Percentiles rank a stretch among this genome's conserved stretches.
These are phyloP conservation scores for Leccinum truebloodii DNA, from an alignment of 768 basidiomycete genomes.

Conservation along the genomic window DNA sequence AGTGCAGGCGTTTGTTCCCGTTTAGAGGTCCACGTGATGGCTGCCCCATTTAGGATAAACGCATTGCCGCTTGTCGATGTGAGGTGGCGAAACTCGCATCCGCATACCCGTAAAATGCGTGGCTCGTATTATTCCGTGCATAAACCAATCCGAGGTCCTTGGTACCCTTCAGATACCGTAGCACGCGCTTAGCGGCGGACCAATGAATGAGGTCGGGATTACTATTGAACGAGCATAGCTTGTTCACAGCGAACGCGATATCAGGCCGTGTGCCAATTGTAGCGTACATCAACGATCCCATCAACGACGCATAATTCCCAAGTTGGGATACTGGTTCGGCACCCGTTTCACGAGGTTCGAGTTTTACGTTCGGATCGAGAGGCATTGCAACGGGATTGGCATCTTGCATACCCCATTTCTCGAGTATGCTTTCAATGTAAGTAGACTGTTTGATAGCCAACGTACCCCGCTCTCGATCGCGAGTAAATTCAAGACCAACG, in stretches of 20 bases:
- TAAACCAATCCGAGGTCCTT: background rate
- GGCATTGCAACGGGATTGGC: background rate
- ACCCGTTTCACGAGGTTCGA: background rate
- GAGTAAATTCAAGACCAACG: conserved; percentile 14
- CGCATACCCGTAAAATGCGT: background rate
- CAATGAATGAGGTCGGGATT: background rate
- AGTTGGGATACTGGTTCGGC: background rate
- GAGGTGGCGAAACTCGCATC: background rate
- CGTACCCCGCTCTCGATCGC: background rate
- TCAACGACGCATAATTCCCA: background rate
- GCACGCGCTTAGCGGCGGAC: background rate
- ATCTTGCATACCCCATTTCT: background rate
- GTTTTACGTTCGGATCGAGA: background rate
- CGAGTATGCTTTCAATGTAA: background rate
- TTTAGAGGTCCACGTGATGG: background rate
- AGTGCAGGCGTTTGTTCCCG: background rate
- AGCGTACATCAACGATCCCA: background rate
- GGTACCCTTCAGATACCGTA: background rate
- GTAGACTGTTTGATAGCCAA: background rate
- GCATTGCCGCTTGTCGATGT: background rate
- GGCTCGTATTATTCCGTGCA: background rate
- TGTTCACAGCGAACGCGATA: background rate
- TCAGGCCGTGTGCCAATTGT: background rate
- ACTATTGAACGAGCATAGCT: background rate
- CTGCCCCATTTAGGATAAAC: background rate